Conservation (phyloP, 768 basidiomycete genomes). For the Guyanaporus albipodus region DNA sequence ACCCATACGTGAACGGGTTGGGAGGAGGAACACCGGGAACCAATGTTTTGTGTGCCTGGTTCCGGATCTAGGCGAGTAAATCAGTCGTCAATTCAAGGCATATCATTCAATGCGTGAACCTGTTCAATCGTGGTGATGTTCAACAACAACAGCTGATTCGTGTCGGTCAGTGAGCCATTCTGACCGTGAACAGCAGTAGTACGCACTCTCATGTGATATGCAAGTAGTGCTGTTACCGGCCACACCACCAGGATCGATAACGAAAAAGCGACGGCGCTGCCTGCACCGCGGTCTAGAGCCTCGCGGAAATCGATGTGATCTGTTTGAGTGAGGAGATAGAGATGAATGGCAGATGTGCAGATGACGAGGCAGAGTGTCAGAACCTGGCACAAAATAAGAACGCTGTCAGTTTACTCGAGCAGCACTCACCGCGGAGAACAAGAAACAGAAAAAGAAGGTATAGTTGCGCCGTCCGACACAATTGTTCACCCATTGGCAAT, state of each 20-base stretch:
- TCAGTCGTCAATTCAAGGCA: conserved; percentile 5
- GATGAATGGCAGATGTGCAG: conserved; percentile 77
- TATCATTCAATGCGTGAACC: conserved; percentile 42
- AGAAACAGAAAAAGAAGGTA: conserved; percentile 82
- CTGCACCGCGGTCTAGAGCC: conserved; percentile 51
- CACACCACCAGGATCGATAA: conserved; percentile 72
- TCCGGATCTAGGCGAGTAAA: conserved; percentile 60
- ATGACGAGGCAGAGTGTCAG: conserved; percentile 72
- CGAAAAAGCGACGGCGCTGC: conserved; percentile 78
- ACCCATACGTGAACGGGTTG: conserved; percentile 86
- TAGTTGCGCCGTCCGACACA: conserved; percentile 96
- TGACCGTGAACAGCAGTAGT: not conserved
- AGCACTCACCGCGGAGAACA: conserved; percentile 67
- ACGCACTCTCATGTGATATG: conserved; percentile 84
- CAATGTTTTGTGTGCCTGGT: conserved; percentile 73
- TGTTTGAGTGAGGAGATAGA: conserved; percentile 59
- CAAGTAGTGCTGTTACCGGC: conserved; percentile 75
- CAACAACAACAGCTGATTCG: conserved; percentile 62
- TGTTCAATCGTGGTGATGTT: conserved; percentile 97
- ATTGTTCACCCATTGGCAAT: conserved; percentile 91
- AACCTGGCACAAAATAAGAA: conserved; percentile 43
- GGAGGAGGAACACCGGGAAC: conserved; percentile 61
- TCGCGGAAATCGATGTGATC: conserved; percentile 46
- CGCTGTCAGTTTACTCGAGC: not conserved
- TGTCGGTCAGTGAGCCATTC: conserved; percentile 1